Evolutionary conservation across 164 flowering plant genomes (phyloP), one percentile per base, ranked within the genome.

Genomic region (Piper betle): DNA sequence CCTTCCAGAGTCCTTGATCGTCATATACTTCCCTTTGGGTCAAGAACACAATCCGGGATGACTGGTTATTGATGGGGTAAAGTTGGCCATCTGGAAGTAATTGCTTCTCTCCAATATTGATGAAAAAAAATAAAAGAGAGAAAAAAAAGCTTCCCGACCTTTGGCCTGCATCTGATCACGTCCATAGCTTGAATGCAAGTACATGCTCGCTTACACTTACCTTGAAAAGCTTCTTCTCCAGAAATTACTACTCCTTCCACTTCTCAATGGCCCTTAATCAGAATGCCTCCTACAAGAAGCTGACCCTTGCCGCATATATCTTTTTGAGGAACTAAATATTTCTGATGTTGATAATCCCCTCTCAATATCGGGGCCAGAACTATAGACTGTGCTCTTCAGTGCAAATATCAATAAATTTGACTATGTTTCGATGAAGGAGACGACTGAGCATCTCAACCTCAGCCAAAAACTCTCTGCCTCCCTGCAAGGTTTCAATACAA

Each of bases 251-350:
- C 73, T 69, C 59, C 74, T 77, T 20, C 74, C 80, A 37, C 78
- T 73, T 61, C 77, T 72, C 62, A 84, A 12, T 10, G 96, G 87
- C 37, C 93, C 89, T 6, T 96, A 87, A 60, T 84, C 76, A 7
- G 86, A 84, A 60, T 77, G 69, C 77, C 88, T 80, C 74, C 91
- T 73, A 61, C 78, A 79, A 19, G 95, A 85, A n/a, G n/a, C n/a
- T n/a, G n/a, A n/a, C n/a, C n/a, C n/a, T n/a, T n/a, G n/a, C n/a
- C n/a, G n/a, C n/a, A 66, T 75, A 52, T 55, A 52, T 48, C 69
- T 61, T 9, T 59, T 74, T 3, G 92, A 79, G 10, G 79, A 39
- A 60, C 81, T 68, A 39, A 86, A 80, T 42, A 85, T 60, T 4
- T 82, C 88, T 0, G 88, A 80, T 15, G 71, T 70, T 2, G 90